A percentile compares a stretch with the other conserved stretches of the same genome.
Evolutionary conservation across 805 yeast genomes (phyloP).

Genomic region (Limtongia smithiae): DNA sequence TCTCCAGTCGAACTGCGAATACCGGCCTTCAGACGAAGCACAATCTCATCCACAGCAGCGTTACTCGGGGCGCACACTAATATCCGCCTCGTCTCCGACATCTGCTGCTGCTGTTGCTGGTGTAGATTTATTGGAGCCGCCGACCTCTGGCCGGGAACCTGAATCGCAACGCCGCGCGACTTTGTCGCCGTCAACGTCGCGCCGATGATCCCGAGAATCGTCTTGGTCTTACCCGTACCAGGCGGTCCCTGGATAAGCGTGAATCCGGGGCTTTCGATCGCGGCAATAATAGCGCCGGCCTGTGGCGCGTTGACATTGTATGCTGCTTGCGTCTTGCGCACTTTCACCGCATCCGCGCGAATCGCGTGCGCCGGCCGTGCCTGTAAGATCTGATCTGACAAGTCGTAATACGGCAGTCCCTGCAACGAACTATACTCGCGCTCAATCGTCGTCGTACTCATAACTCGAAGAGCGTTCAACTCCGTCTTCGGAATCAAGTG

Average conservation of each 20-base stretch:
- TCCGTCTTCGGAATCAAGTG: conserved; percentile 60
- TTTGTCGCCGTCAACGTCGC: conserved; percentile 46
- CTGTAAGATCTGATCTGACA: conserved; percentile 59
- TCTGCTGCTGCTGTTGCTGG: conserved; percentile 11
- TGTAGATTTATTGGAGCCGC: conserved; percentile 19
- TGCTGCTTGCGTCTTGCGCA: conserved; percentile 44
- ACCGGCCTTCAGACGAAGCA: conserved; percentile 73
- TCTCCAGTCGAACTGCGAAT: conserved; percentile 47
- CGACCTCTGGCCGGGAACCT: conserved; percentile 34
- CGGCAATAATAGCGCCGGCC: conserved; percentile 79
- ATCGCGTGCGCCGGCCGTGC: conserved; percentile 57
- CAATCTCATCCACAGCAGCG: conserved; percentile 97
- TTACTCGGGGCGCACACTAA: conserved; percentile 96
- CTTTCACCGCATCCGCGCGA: conserved; percentile 38
- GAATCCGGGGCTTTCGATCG: conserved; percentile 68
- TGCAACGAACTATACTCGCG: conserved; percentile 83
- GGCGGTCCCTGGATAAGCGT: conserved; percentile 98
- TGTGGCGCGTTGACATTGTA: conserved; percentile 81
- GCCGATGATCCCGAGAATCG: conserved; percentile 88
- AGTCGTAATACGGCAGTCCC: conserved; percentile 78
- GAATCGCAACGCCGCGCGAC: conserved; percentile 26
- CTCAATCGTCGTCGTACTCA: conserved; percentile 88
- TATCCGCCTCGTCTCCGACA: conserved; percentile 49
- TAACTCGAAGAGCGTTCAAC: conserved; percentile 65
- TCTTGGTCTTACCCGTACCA: conserved; percentile 98